phyloP scores from a whole-genome alignment of 441 rosid species.

The Caryocar brasiliense region DNA sequence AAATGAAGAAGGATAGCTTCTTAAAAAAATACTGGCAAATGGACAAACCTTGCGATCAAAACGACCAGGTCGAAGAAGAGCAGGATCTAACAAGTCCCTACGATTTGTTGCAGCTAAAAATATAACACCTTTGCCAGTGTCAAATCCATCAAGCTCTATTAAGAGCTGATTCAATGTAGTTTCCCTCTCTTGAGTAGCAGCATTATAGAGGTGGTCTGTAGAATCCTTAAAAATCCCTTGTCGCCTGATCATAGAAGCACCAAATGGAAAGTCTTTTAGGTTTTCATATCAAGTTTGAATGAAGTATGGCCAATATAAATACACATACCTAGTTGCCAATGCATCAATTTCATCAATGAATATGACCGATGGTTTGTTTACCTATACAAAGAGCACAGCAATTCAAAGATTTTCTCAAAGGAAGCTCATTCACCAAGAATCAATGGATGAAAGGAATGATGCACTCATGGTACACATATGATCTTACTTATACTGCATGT shows the following conservation, averaged over 20 bases:
- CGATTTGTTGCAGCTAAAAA: constrained; percentile 94
- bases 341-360: constrained; percentile 96
- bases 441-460: background rate
- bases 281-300: background rate
- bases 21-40: no score
- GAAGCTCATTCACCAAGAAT: constrained; percentile 1
- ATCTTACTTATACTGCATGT: constrained; percentile 2
- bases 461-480: background rate
- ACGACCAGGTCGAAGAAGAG: constrained; percentile 93
- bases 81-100: constrained; percentile 85
- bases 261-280: background rate
- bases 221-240: constrained; percentile 81
- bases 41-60: constrained; percentile 96
- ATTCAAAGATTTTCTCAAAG: constrained; percentile 8
- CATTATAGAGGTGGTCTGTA: constrained; percentile 69
- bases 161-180: constrained; percentile 90
- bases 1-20: no score
- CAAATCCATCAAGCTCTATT: constrained; percentile 97
- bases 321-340: constrained; percentile 67
- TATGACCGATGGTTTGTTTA: constrained; percentile 88
- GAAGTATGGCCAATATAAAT: constrained; percentile 2
- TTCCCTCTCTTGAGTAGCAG: constrained; percentile 95
- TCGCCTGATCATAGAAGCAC: constrained; percentile 47
- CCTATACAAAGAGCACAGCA: constrained; percentile 42
- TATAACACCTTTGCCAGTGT: constrained; percentile 96